These are phyloP conservation scores for Rhodofomes roseus DNA, from an alignment of 1,284 basidiomycete species.

Conservation along the genomic window DNA sequence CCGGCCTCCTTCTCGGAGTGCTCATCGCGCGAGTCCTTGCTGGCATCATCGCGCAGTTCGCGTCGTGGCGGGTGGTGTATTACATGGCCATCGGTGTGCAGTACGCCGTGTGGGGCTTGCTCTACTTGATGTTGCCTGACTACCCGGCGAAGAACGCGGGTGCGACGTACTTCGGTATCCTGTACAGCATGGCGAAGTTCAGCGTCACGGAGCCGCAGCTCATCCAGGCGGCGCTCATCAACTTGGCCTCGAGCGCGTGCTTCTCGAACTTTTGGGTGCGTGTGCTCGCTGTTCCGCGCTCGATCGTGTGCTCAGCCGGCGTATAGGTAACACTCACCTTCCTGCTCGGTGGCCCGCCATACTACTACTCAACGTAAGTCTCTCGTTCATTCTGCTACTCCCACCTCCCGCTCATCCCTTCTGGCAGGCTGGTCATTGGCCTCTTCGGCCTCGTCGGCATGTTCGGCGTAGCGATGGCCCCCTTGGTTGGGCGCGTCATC, in stretches of 20 bases:
- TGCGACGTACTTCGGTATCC: slow-evolving; percentile 41
- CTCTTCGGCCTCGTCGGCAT: slow-evolving; percentile 54
- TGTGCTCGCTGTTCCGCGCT: not conserved
- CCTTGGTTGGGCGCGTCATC: slow-evolving; percentile 45
- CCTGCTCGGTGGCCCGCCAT: slow-evolving; percentile 45
- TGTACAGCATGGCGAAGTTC: slow-evolving; percentile 44
- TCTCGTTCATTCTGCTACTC: too few species aligned
- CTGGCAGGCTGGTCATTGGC: slow-evolving; percentile 39
- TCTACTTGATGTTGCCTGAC: slow-evolving; percentile 47
- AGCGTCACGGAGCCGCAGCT: slow-evolving; percentile 48
- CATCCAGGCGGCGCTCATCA: slow-evolving; percentile 43
- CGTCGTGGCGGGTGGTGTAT: slow-evolving; percentile 44
- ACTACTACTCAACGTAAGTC: slow-evolving; percentile 36
- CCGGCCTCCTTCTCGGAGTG: slow-evolving; percentile 47
- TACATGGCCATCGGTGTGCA: slow-evolving; percentile 43
- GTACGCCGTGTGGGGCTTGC: slow-evolving; percentile 30
- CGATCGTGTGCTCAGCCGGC: not conserved
- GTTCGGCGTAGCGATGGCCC: slow-evolving; percentile 42
- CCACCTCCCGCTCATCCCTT: too few species aligned
- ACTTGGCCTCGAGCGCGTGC: slow-evolving; percentile 35
- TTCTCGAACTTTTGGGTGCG: slow-evolving; percentile 42
- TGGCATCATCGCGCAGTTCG: slow-evolving; percentile 43
- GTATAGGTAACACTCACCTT: slow-evolving; percentile 47
- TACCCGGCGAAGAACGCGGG: slow-evolving; percentile 43
- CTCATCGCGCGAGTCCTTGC: slow-evolving; percentile 46